A percentile compares a stretch with the other conserved stretches of the same genome.
Evolutionary conservation across 139 green algal species (phyloP).

Genomic region (Chlamydomonas asymmetrica): DNA sequence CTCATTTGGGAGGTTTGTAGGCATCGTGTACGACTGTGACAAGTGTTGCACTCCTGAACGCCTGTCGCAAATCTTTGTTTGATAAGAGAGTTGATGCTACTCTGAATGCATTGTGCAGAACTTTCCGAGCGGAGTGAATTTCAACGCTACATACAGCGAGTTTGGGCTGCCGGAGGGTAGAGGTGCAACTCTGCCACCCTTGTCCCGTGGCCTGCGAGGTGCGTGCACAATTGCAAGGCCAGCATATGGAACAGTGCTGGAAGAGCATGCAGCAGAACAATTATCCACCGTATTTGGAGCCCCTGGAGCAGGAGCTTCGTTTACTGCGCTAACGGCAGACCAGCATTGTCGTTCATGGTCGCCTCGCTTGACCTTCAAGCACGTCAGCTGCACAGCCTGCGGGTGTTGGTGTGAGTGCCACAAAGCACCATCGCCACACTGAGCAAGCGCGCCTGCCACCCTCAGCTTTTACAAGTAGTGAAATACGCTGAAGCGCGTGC

Average conservation of each 20-base stretch:
- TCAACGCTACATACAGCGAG: neutral
- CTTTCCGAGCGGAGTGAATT: neutral
- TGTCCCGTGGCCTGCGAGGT: neutral
- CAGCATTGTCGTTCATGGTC: too few species aligned
- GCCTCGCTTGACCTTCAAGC: neutral
- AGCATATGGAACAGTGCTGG: neutral
- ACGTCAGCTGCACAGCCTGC: too few species aligned
- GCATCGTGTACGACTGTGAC: neutral
- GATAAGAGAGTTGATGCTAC: neutral
- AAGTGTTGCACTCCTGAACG: neutral
- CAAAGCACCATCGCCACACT: too few species aligned
- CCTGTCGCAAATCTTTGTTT: neutral
- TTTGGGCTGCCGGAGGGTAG: neutral
- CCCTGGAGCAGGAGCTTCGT: neutral
- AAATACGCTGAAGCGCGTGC: too few species aligned
- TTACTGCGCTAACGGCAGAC: neutral
- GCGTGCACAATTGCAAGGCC: neutral
- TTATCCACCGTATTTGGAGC: neutral
- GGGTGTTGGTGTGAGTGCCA: neutral
- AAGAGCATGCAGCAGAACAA: neutral
- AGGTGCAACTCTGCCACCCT: neutral
- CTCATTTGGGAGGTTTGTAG: neutral
- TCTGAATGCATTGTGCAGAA: neutral
- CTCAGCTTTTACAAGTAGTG: too few species aligned
- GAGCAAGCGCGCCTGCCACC: too few species aligned